These are phyloP conservation scores for Onygenales sp. DNA, from an alignment of 2,329 filamentous ascomycete genomes.

Conservation along the genomic window DNA sequence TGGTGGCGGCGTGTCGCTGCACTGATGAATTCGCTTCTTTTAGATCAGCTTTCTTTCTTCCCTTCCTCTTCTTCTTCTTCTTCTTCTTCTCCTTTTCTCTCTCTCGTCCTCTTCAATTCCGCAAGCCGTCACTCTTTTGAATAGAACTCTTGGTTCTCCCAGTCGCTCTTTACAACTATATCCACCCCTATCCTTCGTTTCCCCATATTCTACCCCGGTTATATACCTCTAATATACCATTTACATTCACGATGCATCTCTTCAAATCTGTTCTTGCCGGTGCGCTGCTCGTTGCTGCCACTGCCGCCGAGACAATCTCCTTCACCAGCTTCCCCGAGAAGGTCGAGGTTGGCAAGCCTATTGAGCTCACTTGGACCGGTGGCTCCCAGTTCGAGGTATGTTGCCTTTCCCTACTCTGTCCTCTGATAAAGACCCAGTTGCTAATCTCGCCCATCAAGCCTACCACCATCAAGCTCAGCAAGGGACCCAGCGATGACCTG, in stretches of 20 bases:
- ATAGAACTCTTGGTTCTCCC: neutral
- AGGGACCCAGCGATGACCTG: conserved; percentile 43
- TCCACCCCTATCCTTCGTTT: neutral
- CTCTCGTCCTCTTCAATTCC: neutral
- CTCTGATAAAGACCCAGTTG: neutral
- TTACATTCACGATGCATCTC: conserved; percentile 39
- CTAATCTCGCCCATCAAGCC: conserved; percentile 25
- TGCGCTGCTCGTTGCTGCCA: conserved; percentile 35
- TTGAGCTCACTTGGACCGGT: conserved; percentile 41
- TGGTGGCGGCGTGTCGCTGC: too few relatives aligned
- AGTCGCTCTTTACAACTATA: neutral
- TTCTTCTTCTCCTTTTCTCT: neutral
- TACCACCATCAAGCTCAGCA: conserved; percentile 47
- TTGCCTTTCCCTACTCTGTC: neutral
- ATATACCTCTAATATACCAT: too few relatives aligned
- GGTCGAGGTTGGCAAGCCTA: conserved; percentile 40
- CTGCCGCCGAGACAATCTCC: conserved; percentile 37
- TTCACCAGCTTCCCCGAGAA: conserved; percentile 45
- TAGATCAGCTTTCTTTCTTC: neutral
- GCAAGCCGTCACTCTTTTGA: conserved; percentile 1
- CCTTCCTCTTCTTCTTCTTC: neutral
- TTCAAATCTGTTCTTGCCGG: conserved; percentile 38
- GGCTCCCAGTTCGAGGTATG: conserved; percentile 23
- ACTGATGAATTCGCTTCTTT: too few relatives aligned
- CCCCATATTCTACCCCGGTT: neutral